phyloP scores from a whole-genome alignment of 306 rosid genomes.

The Fagus crenata region DNA sequence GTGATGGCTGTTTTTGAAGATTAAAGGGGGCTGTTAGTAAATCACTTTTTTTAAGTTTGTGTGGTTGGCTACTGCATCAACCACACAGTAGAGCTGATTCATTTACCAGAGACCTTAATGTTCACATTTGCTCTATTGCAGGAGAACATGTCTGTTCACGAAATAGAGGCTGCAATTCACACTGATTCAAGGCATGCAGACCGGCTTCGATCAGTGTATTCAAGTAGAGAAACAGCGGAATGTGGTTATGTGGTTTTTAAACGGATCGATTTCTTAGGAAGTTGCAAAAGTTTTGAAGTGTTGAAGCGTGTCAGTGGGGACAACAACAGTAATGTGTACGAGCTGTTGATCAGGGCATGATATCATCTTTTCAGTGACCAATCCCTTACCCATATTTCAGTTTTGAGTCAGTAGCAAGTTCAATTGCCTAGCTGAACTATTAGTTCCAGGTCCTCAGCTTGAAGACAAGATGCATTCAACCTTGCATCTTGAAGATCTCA shows the following conservation, averaged over 20 bases:
- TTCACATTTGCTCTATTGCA: conserved; percentile 24
- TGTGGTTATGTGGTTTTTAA: conserved; percentile 55
- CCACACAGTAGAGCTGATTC: conserved; percentile 6
- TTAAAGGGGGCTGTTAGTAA: not conserved
- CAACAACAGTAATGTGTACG: conserved; percentile 89
- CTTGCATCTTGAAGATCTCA: not conserved
- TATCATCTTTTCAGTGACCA: not conserved
- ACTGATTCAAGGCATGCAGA: conserved; percentile 92
- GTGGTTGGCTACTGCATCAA: conserved; percentile 10
- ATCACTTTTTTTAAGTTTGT: not conserved
- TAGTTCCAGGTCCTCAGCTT: conserved; percentile 11
- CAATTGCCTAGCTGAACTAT: not conserved
- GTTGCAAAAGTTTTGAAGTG: conserved; percentile 85
- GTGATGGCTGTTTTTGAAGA: not conserved
- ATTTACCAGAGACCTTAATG: not conserved
- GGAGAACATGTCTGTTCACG: conserved; percentile 81
- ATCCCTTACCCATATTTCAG: not conserved
- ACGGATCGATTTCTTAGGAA: conserved; percentile 80
- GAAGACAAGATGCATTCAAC: conserved; percentile 1
- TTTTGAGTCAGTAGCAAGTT: not conserved
- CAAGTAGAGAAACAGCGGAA: conserved; percentile 62
- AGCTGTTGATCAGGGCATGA: conserved; percentile 82
- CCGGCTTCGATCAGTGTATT: conserved; percentile 72
- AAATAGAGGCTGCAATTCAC: conserved; percentile 85
- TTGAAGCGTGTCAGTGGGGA: conserved; percentile 84